These are phyloP conservation scores for Aquilaria sinensis DNA, from an alignment of 345 rosid species.

Conservation along the genomic window DNA sequence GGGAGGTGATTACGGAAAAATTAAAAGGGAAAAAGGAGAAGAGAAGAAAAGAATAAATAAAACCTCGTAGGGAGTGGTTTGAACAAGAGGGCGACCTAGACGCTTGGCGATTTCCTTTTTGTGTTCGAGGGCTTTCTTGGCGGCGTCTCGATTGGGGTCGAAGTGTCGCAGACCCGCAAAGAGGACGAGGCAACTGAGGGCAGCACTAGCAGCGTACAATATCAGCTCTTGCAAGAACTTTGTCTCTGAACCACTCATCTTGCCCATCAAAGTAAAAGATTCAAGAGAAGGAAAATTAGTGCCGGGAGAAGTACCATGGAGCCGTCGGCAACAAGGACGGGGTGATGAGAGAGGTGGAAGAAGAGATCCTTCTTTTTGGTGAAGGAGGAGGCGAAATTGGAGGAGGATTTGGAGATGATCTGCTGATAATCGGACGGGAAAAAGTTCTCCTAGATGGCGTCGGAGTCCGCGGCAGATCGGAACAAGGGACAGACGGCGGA, in stretches of 20 bases:
- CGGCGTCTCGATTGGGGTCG: conserved; percentile 89
- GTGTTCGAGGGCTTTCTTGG: conserved; percentile 86
- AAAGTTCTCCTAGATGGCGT: conserved; percentile 41
- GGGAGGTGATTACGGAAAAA: too few species aligned
- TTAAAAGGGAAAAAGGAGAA: too few species aligned
- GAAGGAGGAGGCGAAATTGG: too few species aligned
- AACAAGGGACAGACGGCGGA: conserved; percentile 32
- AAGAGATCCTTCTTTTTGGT: too few species aligned
- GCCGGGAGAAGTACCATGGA: too few species aligned
- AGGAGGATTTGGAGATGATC: too few species aligned
- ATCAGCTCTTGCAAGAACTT: conserved; percentile 73
- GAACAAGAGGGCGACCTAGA: conserved; percentile 81
- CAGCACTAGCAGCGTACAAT: conserved; percentile 96
- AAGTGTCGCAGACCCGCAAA: conserved; percentile 82
- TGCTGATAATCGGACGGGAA: conserved; percentile 2
- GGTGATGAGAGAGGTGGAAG: too few species aligned
- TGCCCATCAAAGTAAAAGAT: background rate
- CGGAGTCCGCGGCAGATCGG: conserved; percentile 30
- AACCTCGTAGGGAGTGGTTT: conserved; percentile 93
- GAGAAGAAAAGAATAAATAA: too few species aligned
- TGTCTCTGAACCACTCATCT: conserved; percentile 62
- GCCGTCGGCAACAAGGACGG: too few species aligned
- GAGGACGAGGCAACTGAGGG: conserved; percentile 77
- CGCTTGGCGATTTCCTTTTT: conserved; percentile 91
- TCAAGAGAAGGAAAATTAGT: background rate